phyloP scores from a whole-genome alignment of 1,139 yeast species.

The Sporopachydermia cereana region DNA sequence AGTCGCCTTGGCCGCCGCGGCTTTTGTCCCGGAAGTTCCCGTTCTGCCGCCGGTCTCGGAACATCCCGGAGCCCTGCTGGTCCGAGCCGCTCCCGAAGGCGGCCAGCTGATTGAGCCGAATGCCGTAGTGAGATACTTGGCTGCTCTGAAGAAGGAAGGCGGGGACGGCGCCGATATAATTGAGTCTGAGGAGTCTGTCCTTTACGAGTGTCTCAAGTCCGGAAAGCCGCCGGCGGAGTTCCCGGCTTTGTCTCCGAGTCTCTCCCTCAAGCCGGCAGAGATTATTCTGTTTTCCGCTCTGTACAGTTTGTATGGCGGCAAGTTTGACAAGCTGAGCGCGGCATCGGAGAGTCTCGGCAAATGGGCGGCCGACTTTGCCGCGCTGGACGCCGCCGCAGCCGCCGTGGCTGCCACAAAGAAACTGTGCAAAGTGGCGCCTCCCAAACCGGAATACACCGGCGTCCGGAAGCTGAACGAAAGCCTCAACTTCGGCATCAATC shows the following conservation, averaged over 20 bases:
- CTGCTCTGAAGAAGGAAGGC: conserved; percentile 17
- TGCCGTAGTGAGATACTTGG: conserved; percentile 66
- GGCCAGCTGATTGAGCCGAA: conserved; percentile 55
- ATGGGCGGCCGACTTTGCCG: conserved; percentile 11
- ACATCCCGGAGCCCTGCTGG: conserved; percentile 14
- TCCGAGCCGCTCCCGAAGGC: neutral
- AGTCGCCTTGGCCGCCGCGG: conserved; percentile 41
- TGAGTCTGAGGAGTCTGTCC: conserved; percentile 16
- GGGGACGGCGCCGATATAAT: conserved; percentile 10
- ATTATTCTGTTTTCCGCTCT: conserved; percentile 35
- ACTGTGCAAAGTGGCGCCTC: conserved; percentile 21
- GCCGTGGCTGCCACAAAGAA: conserved; percentile 34
- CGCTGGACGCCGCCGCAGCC: conserved; percentile 15
- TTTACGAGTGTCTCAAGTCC: conserved; percentile 18
- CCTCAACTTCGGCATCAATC: conserved; percentile 28
- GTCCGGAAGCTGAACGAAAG: conserved; percentile 25
- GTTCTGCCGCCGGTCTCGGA: conserved; percentile 13
- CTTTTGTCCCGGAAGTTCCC: conserved; percentile 24
- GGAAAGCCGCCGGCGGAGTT: conserved; percentile 15
- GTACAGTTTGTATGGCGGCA: neutral
- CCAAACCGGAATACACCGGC: conserved; percentile 46
- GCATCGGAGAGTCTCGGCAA: conserved; percentile 11
- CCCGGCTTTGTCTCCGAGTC: conserved; percentile 9
- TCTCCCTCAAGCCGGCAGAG: conserved; percentile 14
- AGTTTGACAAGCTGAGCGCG: conserved; percentile 8